Percentiles rank a stretch among this genome's conserved stretches.
These are phyloP conservation scores for Pleurostoma richardsiae DNA, from an alignment of 2,329 filamentous ascomycete genomes.

Conservation along the genomic window DNA sequence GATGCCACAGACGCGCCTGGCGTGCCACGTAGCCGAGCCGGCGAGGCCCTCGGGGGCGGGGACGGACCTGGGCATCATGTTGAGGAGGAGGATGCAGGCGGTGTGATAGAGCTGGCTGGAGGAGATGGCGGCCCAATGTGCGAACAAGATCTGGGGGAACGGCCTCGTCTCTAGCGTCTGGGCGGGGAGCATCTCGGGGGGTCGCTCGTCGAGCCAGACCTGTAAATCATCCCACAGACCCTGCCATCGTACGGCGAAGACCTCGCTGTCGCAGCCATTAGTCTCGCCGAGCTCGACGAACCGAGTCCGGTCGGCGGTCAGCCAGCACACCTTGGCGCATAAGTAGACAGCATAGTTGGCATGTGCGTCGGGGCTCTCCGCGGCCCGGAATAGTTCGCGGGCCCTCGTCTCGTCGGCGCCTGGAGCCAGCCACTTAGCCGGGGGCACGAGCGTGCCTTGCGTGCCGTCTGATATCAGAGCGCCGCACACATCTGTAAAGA, in stretches of 20 bases:
- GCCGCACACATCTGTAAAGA: slow-evolving; percentile 43
- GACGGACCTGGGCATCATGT: slow-evolving; percentile 28
- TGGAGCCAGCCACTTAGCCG: slow-evolving; percentile 40
- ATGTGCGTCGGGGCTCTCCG: slow-evolving; percentile 43
- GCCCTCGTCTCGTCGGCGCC: slow-evolving; percentile 28
- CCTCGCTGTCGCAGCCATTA: slow-evolving; percentile 33
- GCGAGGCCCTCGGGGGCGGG: slow-evolving; percentile 12
- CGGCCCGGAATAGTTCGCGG: slow-evolving; percentile 24
- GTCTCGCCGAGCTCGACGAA: slow-evolving; percentile 39
- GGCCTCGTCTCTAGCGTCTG: slow-evolving; percentile 34
- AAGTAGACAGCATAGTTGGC: slow-evolving; percentile 57
- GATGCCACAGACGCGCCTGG: slow-evolving; percentile 49
- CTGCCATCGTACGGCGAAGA: slow-evolving; percentile 38
- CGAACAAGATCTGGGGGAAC: slow-evolving; percentile 48
- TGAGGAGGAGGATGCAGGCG: slow-evolving; percentile 45
- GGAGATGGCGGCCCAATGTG: slow-evolving; percentile 50
- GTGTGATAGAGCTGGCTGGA: slow-evolving; percentile 54
- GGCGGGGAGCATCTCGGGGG: slow-evolving; percentile 39
- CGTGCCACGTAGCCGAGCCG: slow-evolving; percentile 47
- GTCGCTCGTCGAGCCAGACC: slow-evolving; percentile 39
- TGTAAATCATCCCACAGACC: slow-evolving; percentile 44
- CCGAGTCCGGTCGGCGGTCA: slow-evolving; percentile 42
- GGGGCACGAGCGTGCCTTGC: slow-evolving; percentile 43
- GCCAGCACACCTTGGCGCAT: slow-evolving; percentile 43
- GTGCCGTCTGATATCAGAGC: slow-evolving; percentile 50